Evolutionary conservation across 2,329 filamentous ascomycete genomes (phyloP), one percentile per base, ranked within the genome.

Genomic region (Albifimbria verrucaria): DNA sequence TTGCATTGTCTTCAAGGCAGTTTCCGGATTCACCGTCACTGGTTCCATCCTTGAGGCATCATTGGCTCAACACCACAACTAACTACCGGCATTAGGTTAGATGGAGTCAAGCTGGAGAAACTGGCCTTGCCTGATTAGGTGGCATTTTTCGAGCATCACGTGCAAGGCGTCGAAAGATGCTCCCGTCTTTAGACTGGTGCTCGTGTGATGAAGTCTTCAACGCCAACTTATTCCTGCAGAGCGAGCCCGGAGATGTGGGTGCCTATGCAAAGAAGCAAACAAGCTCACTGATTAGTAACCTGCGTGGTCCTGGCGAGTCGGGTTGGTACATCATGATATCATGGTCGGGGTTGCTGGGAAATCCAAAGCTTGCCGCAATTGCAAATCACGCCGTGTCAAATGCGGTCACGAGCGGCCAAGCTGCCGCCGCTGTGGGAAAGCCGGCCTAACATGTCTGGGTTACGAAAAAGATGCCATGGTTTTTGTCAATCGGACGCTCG

Each of bases 361-460:
- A 24, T 46, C 49, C 21, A 51, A 46, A 22, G 49, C 49, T 12
- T 51, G 49, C 41, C 49, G 32, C 20, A 32, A 20, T 22, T 51
- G 49, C 49, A 51, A 39, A n/a, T 44, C 43, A 24, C 49, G 49
- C 22, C 39, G 49, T 10, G 41, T 51, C 24, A 42, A 24, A 18
- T 51, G 49, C 41, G 41, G 49, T 39, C 24, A 44, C 32, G 49
- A 51, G 41, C 49, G 49, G 22, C 49, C 49, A 45, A 32, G 22
- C 11, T 51, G 49, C 24, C 22, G 43, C 7, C 49, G 49, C 7
- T 51, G 49, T 32, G 23, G 32, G 15, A 51, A 51, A 22, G 49
- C 39, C 7, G 49, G 49, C 7, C 23, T 51, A 20, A 23, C 32
- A 18, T 51, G 49, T n/a, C 41, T 25, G 43, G 49, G 49, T 18